Base-by-base conservation (phyloP, 192 early-diverging fungal species). In the Podila verticillata region DNA sequence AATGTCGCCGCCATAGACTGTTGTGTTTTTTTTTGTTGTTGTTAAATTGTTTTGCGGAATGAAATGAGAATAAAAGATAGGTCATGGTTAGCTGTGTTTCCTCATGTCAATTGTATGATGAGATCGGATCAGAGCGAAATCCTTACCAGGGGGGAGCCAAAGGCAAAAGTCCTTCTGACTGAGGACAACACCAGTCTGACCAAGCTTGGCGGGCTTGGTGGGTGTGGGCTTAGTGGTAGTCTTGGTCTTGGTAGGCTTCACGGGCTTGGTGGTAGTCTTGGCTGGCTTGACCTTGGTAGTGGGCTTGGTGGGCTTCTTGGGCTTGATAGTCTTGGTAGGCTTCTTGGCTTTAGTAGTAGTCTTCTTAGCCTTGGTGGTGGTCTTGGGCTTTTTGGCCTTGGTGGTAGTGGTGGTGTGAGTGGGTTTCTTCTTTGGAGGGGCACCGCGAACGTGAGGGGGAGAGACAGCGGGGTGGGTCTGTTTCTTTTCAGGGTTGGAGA, bases 141-240 rank as follows among this genome's bases (percentile, higher is more conserved):
- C 32, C 6, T 34, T 34, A 34, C 32, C 32, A 34, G 32, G 32
- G 32, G 74, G 74, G 17, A 83, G 64, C 68, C 74, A 82, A 22
- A 82, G 49, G 32, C 81, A 82, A 51, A 63, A 82, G 24, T 82
- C 56, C 51, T 3, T 51, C n/a, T 13, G 57, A 66, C 32, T 34
- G 51, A 71, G 70, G 13, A 82, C 31, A 12, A 72, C 61, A 13
- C 48, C 61, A 12, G 70, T 80, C 35, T 62, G 65, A n/a, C 77
- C 77, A 34, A 34, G 32, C 32, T 34, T 2, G 32, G 32, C 32
- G 6, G 32, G 32, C 32, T 34, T 34, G 17, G 58, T 26, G 13
- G 44, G 48, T 48, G 20, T 65, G 12, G 69, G 28, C n/a, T 5
- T 9, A 0, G 20, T 57, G 28, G 70, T 47, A 12, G 62, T 62